Base-by-base conservation (phyloP, 225 moss, liverwort and hornwort species). In the Straminergon stramineum region DNA sequence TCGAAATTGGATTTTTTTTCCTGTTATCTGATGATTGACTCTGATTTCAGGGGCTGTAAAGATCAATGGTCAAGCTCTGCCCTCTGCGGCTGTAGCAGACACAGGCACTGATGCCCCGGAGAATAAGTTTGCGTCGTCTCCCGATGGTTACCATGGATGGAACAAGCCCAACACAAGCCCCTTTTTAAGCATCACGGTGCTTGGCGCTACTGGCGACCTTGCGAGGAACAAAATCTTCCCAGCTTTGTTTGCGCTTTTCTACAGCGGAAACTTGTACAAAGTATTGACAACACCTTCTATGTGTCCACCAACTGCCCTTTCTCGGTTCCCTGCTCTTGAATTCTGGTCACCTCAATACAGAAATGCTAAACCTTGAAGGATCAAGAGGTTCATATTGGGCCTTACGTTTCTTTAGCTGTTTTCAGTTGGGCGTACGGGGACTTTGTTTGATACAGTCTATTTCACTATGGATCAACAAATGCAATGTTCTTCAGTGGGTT, bases 161-260 rank as follows among this genome's bases (percentile, higher is more conserved):
- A 94, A 93, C 88, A 91, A 93, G 84, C 90, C 91, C 52, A 92
- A 94, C 48, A 57, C 87, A 9, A 93, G 90, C 66, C 94, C 94
- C 45, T 89, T 92, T 34, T 75, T 94, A 20, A 94, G 94, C 75
- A 94, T 98, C 55, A 94, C 92, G 60, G 95, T 98, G 66, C 82
- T 98, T 45, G 98, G 98, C 84, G 98, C 98, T 48, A 98, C 98
- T 52, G 98, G 98, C 75, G 97, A 98, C 52, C 94, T 98, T 53
- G 97, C 98, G 60, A 95, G 93, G 81, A 95, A 92, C 91, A 98
- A 98, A 93, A 98, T 98, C 61, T 98, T 98, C 70, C 98, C 98
- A 62, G 98, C 98, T 51, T 92, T 98, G 81, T 98, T 98, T 91
- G 98, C 98, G 37, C 93, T 98, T 55, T 97, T 91, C 84, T 95